A percentile compares a stretch with the other conserved stretches of the same genome.
Evolutionary conservation across 2,329 filamentous ascomycete genomes (phyloP).

Genomic region (Fusarium humuli): DNA sequence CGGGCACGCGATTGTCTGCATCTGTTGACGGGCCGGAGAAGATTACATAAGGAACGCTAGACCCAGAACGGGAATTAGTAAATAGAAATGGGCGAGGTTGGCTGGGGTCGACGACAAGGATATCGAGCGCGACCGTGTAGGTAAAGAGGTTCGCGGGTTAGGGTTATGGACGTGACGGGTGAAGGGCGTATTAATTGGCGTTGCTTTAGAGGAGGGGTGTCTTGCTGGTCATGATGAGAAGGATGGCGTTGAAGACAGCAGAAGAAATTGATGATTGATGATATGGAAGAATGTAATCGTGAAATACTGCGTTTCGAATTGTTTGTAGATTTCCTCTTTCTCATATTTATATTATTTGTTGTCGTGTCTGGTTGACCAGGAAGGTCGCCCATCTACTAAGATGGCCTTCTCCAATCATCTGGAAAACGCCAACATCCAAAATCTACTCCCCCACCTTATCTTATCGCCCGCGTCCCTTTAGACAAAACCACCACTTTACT

Average conservation of each 20-base stretch:
- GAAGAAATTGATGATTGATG: background rate
- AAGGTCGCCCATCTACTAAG: conserved; percentile 8
- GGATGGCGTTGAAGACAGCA: background rate
- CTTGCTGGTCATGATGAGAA: background rate
- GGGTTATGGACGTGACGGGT: conserved; percentile 28
- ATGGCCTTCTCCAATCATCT: conserved; percentile 1
- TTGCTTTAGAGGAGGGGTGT: background rate
- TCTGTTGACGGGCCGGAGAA: conserved; percentile 12
- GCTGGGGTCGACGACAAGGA: conserved; percentile 11
- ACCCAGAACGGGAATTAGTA: conserved; percentile 38
- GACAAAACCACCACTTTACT: conserved; percentile 36
- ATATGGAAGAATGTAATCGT: background rate
- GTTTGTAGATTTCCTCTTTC: background rate
- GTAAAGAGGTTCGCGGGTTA: conserved; percentile 24
- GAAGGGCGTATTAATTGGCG: background rate
- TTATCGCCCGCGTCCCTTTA: conserved; percentile 33
- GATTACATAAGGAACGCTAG: conserved; percentile 25
- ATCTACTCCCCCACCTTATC: conserved; percentile 31
- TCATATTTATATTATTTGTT: conserved; percentile 20
- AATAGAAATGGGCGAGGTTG: conserved; percentile 41
- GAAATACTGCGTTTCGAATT: background rate
- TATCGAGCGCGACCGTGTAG: conserved; percentile 33
- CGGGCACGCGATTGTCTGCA: conserved; percentile 27
- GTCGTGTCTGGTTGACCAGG: conserved; percentile 28
- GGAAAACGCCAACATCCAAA: background rate